phyloP scores from a whole-genome alignment of 1,284 basidiomycete species.

The Cutaneotrichosporon mucoides region DNA sequence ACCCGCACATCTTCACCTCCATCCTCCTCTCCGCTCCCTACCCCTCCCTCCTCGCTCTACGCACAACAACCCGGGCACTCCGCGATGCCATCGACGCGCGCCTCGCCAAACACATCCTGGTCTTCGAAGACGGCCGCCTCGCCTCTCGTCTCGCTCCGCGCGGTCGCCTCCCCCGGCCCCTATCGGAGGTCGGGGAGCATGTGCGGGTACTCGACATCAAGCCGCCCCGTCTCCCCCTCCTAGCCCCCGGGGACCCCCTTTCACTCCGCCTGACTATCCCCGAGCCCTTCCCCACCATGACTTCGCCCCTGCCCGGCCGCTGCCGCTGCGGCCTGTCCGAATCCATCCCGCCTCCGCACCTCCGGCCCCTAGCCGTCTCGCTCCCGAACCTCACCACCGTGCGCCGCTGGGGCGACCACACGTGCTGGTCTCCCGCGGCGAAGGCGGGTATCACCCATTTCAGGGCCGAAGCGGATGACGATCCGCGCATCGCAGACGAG shows the following conservation, averaged over 20 bases:
- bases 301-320: too few relatives aligned
- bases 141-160: background rate
- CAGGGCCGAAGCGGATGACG: background rate
- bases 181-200: background rate
- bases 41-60: background rate
- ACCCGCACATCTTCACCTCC: slow-evolving; percentile 9
- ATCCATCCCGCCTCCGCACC: background rate
- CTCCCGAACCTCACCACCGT: background rate
- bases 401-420: background rate
- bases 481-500: background rate
- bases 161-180: background rate
- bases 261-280: too few relatives aligned
- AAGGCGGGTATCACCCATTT: background rate
- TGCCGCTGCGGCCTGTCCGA: background rate
- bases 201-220: background rate
- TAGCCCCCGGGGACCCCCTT: too few relatives aligned
- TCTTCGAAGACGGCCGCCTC: background rate
- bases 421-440: too few relatives aligned
- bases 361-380: background rate
- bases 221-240: background rate
- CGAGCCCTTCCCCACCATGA: too few relatives aligned
- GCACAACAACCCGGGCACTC: too few relatives aligned
- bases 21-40: background rate
- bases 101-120: background rate
- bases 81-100: too few relatives aligned